phyloP scores from a whole-genome alignment of 805 yeast species.

The Clavispora santaluciae region DNA sequence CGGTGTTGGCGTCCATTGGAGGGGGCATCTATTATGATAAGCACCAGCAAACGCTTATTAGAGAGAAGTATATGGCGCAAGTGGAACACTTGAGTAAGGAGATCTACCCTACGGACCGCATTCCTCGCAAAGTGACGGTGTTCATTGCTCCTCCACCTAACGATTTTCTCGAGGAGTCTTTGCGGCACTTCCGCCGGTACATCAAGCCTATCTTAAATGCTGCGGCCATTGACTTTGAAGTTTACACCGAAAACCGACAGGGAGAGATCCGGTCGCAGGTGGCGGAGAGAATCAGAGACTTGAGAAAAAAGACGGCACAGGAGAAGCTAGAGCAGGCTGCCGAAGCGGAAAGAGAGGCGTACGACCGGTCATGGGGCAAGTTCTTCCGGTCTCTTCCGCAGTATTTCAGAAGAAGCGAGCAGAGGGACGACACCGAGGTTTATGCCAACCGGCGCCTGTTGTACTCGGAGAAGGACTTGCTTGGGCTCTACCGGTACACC shows the following conservation, averaged over 20 bases:
- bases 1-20: constrained; percentile 55
- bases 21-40: constrained; percentile 84
- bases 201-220: constrained; percentile 83
- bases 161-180: constrained; percentile 72
- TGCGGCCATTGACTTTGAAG: constrained; percentile 78
- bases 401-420: constrained; percentile 12
- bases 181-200: constrained; percentile 69
- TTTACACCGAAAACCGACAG: constrained; percentile 74
- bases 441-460: constrained; percentile 28
- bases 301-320: constrained; percentile 43
- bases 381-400: constrained; percentile 18
- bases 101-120: constrained; percentile 39
- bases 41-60: constrained; percentile 58
- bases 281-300: constrained; percentile 72
- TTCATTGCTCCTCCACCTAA: constrained; percentile 97
- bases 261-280: constrained; percentile 82
- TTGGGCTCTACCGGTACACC: constrained; percentile 51
- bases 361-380: constrained; percentile 25
- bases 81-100: constrained; percentile 53
- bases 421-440: constrained; percentile 23
- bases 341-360: constrained; percentile 5
- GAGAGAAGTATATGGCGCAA: constrained; percentile 58
- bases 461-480: constrained; percentile 41
- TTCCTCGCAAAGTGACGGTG: constrained; percentile 73
- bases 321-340: constrained; percentile 5